phyloP scores from a whole-genome alignment of 2,329 filamentous ascomycete species.

The Calonectria crousiana region DNA sequence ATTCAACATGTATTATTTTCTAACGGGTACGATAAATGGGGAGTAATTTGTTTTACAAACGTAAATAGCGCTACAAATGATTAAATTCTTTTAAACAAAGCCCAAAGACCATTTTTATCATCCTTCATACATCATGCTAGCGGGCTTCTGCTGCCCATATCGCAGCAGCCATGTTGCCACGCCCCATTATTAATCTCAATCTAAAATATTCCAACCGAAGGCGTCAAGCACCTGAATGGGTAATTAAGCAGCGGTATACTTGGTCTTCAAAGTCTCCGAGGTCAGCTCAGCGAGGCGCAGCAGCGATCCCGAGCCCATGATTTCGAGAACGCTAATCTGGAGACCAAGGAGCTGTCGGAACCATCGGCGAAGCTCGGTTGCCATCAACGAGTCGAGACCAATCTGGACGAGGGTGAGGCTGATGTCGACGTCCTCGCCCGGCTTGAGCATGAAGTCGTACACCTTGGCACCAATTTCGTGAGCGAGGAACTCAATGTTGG shows the following conservation, averaged over 20 bases:
- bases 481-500: conserved; percentile 6
- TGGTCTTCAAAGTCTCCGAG: not conserved
- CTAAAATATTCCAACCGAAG: not conserved
- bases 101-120: not conserved
- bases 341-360: conserved; percentile 36
- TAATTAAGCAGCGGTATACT: not conserved
- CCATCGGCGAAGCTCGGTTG: conserved; percentile 41
- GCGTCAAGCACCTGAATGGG: not conserved
- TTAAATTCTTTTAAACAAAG: not conserved
- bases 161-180: not conserved
- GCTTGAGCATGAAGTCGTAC: conserved; percentile 31
- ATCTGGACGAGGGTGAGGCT: conserved; percentile 12
- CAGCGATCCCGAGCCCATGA: conserved; percentile 20
- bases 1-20: not conserved
- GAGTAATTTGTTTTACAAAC: not conserved
- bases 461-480: conserved; percentile 27
- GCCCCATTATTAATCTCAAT: not conserved
- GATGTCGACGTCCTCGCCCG: conserved; percentile 27
- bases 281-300: not conserved
- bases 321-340: conserved; percentile 37
- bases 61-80: not conserved
- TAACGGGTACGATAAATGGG: not conserved
- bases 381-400: conserved; percentile 40
- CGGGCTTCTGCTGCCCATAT: not conserved
- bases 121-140: not conserved